Percentiles rank a stretch among this genome's conserved stretches.
Conservation (phyloP, 805 yeast genomes). For the Metschnikowia borealis region DNA sequence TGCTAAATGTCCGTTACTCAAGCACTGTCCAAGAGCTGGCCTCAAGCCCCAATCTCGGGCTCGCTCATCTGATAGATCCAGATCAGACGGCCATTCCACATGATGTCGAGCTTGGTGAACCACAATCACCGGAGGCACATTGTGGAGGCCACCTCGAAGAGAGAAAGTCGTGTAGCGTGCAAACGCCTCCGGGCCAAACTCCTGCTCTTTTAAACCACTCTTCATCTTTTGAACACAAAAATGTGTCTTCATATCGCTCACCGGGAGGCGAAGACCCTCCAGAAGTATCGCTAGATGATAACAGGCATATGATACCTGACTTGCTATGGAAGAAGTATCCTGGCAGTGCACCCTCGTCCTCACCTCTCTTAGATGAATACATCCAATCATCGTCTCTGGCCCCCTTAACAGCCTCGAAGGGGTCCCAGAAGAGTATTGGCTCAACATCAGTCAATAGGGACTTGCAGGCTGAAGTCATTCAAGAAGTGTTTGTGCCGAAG, state of each 20-base stretch:
- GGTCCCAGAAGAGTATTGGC: slow-evolving; percentile 22
- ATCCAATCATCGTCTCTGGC: slow-evolving; percentile 6
- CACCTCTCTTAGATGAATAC: slow-evolving; percentile 8
- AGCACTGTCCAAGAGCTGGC: slow-evolving; percentile 38
- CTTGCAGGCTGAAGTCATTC: slow-evolving; percentile 36
- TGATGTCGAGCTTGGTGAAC: neutral
- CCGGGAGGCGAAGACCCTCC: slow-evolving; percentile 37
- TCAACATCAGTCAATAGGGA: slow-evolving; percentile 36
- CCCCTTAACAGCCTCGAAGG: slow-evolving; percentile 5
- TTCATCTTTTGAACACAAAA: neutral
- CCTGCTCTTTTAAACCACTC: neutral
- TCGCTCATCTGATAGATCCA: slow-evolving; percentile 2
- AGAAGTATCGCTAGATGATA: slow-evolving; percentile 89
- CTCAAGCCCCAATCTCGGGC: slow-evolving; percentile 11
- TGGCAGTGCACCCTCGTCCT: slow-evolving; percentile 20
- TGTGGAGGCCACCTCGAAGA: neutral
- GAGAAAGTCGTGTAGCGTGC: neutral
- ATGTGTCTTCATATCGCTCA: neutral
- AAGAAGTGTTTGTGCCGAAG: slow-evolving; percentile 39
- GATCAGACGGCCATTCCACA: neutral
- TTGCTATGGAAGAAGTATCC: slow-evolving; percentile 67
- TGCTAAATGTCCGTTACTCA: slow-evolving; percentile 81
- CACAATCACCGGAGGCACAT: neutral
- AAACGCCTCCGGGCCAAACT: neutral
- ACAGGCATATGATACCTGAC: slow-evolving; percentile 86